Percentiles rank a stretch among this genome's conserved stretches.
phyloP scores from a whole-genome alignment of 257 asterid genomes.

The Prunella vulgaris region DNA sequence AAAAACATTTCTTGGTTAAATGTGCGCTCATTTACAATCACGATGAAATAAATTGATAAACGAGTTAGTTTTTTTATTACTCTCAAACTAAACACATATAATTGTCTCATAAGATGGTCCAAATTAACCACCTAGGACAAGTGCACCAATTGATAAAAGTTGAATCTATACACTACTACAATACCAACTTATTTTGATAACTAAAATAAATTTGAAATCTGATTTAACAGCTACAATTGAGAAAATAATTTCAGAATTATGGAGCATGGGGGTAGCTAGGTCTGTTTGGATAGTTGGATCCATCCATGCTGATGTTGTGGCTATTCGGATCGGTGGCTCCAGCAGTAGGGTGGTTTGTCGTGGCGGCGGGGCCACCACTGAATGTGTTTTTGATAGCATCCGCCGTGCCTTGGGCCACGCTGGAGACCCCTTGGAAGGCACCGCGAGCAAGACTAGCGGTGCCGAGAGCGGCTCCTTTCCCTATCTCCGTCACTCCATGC shows the following conservation, averaged over 20 bases:
- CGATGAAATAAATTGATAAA: no score
- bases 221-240: not conserved
- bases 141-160: not conserved
- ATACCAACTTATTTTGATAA: not conserved
- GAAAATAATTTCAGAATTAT: not conserved
- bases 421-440: conserved; percentile 45
- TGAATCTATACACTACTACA: not conserved
- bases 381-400: conserved; percentile 50
- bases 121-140: not conserved
- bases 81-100: not conserved
- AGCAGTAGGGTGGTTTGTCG: no score
- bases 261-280: conserved; percentile 21
- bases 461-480: conserved; percentile 44
- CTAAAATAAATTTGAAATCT: not conserved
- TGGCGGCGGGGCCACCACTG: no score
- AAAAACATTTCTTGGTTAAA: no score
- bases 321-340: conserved; percentile 23
- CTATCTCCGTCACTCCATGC: conserved; percentile 51
- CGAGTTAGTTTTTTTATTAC: not conserved
- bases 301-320: no score
- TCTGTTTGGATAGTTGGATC: conserved; percentile 25
- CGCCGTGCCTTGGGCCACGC: conserved; percentile 55
- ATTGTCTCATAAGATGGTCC: not conserved
- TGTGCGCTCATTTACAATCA: no score
- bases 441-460: conserved; percentile 48